Evolutionary conservation across 83 land plant species (phyloP).

Genomic region (Thuja plicata): DNA sequence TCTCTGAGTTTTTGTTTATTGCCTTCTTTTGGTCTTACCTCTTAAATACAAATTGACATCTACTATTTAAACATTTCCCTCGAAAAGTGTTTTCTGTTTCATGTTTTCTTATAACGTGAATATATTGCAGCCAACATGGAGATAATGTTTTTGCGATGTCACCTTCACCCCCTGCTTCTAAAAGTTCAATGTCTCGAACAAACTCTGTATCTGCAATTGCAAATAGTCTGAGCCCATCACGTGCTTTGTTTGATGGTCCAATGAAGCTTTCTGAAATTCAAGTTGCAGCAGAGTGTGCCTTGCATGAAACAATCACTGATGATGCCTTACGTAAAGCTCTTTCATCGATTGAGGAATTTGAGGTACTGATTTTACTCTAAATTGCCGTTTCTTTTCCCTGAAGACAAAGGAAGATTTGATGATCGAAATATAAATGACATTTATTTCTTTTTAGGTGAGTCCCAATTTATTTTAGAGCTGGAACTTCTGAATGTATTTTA

Average conservation of each 20-base stretch:
- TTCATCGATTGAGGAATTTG: conserved; percentile 73
- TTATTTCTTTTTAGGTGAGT: neutral
- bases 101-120: conserved; percentile 2
- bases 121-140: conserved; percentile 73
- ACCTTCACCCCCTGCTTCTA: conserved; percentile 31
- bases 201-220: conserved; percentile 61
- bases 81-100: neutral
- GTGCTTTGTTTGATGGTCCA: conserved; percentile 62
- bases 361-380: conserved; percentile 47
- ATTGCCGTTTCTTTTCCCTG: neutral
- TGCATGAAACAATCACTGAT: conserved; percentile 64
- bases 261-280: conserved; percentile 89
- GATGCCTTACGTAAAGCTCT: conserved; percentile 63
- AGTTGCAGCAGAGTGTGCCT: conserved; percentile 91
- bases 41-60: neutral
- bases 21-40: neutral
- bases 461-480: neutral
- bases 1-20: neutral
- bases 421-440: neutral
- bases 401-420: neutral
- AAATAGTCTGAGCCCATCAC: conserved; percentile 34
- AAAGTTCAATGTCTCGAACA: conserved; percentile 45
- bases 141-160: conserved; percentile 38
- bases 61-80: neutral
- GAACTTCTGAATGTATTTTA: neutral